Base-by-base conservation (phyloP, 139 green algal genomes). In the Volvox reticuliferus region DNA sequence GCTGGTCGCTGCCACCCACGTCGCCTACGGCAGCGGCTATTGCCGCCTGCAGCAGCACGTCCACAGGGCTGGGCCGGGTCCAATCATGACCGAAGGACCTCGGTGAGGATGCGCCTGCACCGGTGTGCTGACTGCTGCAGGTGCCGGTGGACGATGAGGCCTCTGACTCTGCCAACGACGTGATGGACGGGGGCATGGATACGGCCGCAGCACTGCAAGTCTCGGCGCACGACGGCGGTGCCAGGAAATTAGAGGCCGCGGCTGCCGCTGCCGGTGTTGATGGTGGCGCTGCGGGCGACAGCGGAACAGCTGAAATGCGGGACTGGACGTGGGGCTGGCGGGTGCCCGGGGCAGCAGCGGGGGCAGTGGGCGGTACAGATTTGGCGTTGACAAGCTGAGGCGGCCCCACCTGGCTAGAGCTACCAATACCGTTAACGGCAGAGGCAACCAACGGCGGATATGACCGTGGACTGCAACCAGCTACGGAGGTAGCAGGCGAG, bases 61-160 rank as follows among this genome's bases (percentile, higher is more conserved):
- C 86, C 21, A 90, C 86, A 9, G 86, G 86, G 50, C 73, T 84
- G 30, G 86, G 86, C 12, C 86, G 71, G 0, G 73, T 84, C 86
- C 86, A 90, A 69, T 90, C 86, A 32, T 90, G 71, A n/a, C 36
- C 20, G 73, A 83, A 75, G 30, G 71, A 90, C 33, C 37, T 77
- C 0, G 86, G 86, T 5, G 86, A 90, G 50, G 30, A 90, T 30
- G 71, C 44, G 44, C 73, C 86, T 30, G 24, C 50, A 55, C 69
- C 68, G 17, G 69, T 20, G 9, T 81, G 67, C 1, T 69, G 35
- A 65, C 83, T 82, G 69, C 69, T 82, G 69, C 28, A 71, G 37
- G 71, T 90, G 86, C 50, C 24, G 65, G 65, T 84, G 20, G 50
- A 76, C 21, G 73, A 55, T 37, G 44, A 76, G 0, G 33, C 20